Evolutionary conservation across 345 rosid genomes (phyloP), one percentile per base, ranked within the genome.

Genomic region (Erysimum cheiranthoides): DNA sequence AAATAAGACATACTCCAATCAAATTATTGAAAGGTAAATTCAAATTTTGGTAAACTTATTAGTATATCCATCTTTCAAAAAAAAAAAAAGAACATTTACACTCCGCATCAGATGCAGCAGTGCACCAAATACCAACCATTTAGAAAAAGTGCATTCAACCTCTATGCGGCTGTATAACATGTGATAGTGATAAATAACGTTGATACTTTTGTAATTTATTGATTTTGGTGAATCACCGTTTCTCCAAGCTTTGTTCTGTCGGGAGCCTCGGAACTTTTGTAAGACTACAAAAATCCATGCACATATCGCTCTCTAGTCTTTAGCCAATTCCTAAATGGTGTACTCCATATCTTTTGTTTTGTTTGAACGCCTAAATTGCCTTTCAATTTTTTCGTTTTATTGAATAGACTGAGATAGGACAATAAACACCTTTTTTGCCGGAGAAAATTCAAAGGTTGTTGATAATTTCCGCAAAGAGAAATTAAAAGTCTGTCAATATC

Each of bases 381-480:
- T 32, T 43, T 43, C 12, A 31, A 31, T 56, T 53, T 18, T 25
- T 36, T 17, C 13, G 7, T 56, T 35, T 18, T 31, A 28, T 8
- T 21, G 8, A 21, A 21, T 38, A 56, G 34, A 59, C 3, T 14
- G 18, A 64, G 49, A 43, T 8, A 57, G 52, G 68, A 47, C 62
- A 39, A 51, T 9, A 51, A 31, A 13, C 51, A 50, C 74, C 45
- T 68, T 60, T 58, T 30, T 49, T 3, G 3, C 14, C 11, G 14
- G 62, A 38, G 61, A 50, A 68, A 40, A 17, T 50, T 60, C 68
- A 68, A 14, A 50, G 38, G 68, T 59, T 18, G 68, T 67, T 67
- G 73, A 31, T 40, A 18, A 60, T 39, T 16, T 47, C 53, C 43
- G 27, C 11, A 25, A 30, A 13, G 11, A 57, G 61, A 42, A 17